phyloP scores from a whole-genome alignment of 2,329 filamentous ascomycete species.

The Fusarium oxysporum region DNA sequence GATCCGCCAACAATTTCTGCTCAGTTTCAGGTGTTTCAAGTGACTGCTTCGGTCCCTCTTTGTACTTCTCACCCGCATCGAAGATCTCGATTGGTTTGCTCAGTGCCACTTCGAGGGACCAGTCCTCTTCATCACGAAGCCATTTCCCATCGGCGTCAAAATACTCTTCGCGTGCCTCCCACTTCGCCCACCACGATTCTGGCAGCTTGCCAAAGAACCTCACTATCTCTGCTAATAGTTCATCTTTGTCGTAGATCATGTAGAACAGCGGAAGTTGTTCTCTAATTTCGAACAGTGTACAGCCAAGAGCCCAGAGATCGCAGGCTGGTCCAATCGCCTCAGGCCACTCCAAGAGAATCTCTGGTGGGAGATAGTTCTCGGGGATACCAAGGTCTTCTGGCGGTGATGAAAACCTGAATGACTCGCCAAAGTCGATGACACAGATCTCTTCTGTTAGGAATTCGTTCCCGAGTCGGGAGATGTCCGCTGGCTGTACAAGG shows the following conservation, averaged over 20 bases:
- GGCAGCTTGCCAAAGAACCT: conserved; percentile 49
- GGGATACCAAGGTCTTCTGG: conserved; percentile 45
- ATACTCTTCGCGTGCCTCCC: conserved; percentile 38
- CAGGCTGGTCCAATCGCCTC: conserved; percentile 24
- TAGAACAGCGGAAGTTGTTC: conserved; percentile 46
- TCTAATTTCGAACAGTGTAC: conserved; percentile 50
- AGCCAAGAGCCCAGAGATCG: conserved; percentile 52
- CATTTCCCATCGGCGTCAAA: conserved; percentile 38
- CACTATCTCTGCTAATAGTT: conserved; percentile 45
- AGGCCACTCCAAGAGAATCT: too few relatives aligned
- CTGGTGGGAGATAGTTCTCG: conserved; percentile 46
- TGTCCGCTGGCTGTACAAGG: conserved; percentile 36
- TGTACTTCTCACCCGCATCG: not conserved
- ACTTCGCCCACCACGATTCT: conserved; percentile 47
- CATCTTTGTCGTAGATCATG: conserved; percentile 46
- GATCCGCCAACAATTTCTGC: conserved; percentile 40
- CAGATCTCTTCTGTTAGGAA: conserved; percentile 33
- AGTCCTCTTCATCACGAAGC: not conserved
- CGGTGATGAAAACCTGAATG: conserved; percentile 22
- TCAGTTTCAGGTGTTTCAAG: conserved; percentile 27
- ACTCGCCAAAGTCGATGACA: conserved; percentile 44
- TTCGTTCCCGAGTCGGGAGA: not conserved
- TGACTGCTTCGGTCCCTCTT: not conserved
- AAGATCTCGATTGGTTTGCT: conserved; percentile 1
- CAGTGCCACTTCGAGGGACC: conserved; percentile 11